Evolutionary conservation across 2,329 filamentous ascomycete species (phyloP).

Genomic region (Hyphodiscus sp.): DNA sequence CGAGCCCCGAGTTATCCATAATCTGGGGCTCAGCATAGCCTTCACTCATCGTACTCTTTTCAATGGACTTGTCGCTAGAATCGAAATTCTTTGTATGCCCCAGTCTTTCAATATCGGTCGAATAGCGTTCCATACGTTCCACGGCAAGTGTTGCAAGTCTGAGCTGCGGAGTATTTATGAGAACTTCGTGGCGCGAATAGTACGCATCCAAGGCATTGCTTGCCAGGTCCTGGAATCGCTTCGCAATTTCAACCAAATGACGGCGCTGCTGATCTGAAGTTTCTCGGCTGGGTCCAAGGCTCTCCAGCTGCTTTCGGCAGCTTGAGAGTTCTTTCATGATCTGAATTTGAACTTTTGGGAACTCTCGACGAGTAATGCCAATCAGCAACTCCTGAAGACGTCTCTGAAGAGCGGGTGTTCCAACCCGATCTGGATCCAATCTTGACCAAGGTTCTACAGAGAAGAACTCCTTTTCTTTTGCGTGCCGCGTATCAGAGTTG

Average conservation of each 20-base stretch:
- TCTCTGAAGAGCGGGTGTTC: conserved; percentile 8
- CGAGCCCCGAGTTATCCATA: conserved; percentile 5
- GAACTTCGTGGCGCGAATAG: conserved; percentile 9
- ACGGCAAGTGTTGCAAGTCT: conserved; percentile 7
- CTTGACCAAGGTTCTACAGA: conserved; percentile 4
- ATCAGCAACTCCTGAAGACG: conserved; percentile 9
- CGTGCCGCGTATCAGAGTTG: neutral
- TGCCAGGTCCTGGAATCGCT: conserved; percentile 8
- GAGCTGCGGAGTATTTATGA: conserved; percentile 4
- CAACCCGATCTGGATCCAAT: conserved; percentile 7
- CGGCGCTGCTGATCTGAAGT: conserved; percentile 5
- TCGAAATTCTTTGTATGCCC: conserved; percentile 10
- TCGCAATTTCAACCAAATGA: conserved; percentile 2
- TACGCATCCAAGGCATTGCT: conserved; percentile 5
- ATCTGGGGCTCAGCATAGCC: neutral
- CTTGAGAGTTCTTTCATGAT: conserved; percentile 3
- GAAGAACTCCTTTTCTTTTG: conserved; percentile 10
- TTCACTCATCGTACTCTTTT: neutral
- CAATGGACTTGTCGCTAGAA: conserved; percentile 17
- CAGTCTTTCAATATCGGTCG: conserved; percentile 5
- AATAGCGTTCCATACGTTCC: conserved; percentile 6
- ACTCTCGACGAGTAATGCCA: conserved; percentile 11
- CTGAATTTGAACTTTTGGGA: conserved; percentile 11
- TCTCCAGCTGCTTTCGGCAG: conserved; percentile 1
- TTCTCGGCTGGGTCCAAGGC: conserved; percentile 5